Conservation (phyloP, 305 asterid species). For the Fraxinus angustifolia region DNA sequence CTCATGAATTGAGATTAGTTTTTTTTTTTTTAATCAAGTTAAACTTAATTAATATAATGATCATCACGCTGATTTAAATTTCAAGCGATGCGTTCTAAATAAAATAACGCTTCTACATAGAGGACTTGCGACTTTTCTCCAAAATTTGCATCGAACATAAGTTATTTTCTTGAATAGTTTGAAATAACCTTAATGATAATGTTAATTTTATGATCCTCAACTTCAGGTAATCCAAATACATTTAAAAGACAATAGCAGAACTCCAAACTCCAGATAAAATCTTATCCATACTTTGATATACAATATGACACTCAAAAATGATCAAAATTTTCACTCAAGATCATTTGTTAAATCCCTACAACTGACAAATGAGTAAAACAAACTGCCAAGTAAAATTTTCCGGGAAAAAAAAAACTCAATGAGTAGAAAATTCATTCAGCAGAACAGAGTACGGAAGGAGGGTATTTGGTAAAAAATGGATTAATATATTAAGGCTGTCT, state of each 20-base stretch:
- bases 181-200: neutral
- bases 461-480: neutral
- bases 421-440: neutral
- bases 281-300: neutral
- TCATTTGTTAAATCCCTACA: neutral
- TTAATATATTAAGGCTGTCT: slow-evolving; percentile 36
- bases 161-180: neutral
- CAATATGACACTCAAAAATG: neutral
- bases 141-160: neutral
- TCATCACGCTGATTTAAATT: too few species aligned
- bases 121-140: neutral
- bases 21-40: too few species aligned
- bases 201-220: neutral
- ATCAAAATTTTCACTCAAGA: neutral
- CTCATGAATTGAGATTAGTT: too few species aligned
- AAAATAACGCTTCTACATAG: neutral
- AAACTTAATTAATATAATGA: too few species aligned
- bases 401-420: neutral
- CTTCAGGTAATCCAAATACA: neutral
- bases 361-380: neutral
- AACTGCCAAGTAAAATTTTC: neutral
- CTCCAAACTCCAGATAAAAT: neutral
- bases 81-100: too few species aligned
- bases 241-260: neutral
- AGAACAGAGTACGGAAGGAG: neutral